Conservation (phyloP, 1,284 basidiomycete species). For the Ceratobasidium sp. region DNA sequence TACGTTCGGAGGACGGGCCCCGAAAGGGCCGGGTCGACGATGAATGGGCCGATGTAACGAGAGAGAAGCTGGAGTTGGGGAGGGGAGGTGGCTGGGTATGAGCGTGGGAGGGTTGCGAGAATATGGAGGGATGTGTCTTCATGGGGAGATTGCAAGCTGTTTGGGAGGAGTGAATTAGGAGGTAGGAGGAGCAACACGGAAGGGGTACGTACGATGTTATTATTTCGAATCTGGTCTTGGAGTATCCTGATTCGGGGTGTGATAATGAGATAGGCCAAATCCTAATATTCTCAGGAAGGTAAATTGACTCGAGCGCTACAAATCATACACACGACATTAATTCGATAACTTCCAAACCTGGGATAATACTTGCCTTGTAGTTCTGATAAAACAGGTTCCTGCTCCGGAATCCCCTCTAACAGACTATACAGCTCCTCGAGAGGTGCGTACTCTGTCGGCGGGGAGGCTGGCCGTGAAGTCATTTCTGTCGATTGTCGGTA, state of each 20-base stretch:
- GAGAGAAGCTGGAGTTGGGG: conserved; percentile 89
- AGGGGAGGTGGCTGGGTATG: conserved; percentile 75
- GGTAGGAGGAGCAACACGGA: background rate
- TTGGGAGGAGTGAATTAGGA: background rate
- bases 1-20: conserved; percentile 83
- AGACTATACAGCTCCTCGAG: conserved; percentile 31
- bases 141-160: conserved; percentile 65
- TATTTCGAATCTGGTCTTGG: conserved; percentile 28
- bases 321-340: background rate
- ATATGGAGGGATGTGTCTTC: conserved; percentile 69
- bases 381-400: conserved; percentile 24
- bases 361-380: conserved; percentile 18
- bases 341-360: background rate
- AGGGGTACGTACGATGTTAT: conserved; percentile 17
- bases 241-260: conserved; percentile 12
- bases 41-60: conserved; percentile 83
- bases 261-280: conserved; percentile 40
- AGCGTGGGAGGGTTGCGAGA: conserved; percentile 76
- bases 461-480: conserved; percentile 33
- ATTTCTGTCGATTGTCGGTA: conserved; percentile 6
- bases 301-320: conserved; percentile 34
- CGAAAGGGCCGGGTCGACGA: conserved; percentile 75
- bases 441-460: conserved; percentile 25
- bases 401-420: conserved; percentile 26
- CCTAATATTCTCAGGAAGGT: conserved; percentile 28